Evolutionary conservation across 805 yeast species (phyloP).

Genomic region (Nakazawaea ambrosiae): DNA sequence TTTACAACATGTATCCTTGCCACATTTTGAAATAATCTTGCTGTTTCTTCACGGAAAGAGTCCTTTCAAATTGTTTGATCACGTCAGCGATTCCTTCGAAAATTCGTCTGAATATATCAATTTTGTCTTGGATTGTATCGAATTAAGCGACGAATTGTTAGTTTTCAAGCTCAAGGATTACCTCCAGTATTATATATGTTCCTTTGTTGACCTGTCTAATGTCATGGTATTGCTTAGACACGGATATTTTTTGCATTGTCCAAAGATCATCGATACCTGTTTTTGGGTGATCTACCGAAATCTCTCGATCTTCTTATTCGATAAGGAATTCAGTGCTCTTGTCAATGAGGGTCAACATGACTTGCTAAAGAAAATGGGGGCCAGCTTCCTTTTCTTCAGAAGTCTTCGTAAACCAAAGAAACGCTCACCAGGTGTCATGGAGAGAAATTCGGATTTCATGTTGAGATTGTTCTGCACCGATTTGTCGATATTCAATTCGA

Average conservation of each 20-base stretch:
- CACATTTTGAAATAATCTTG: conserved; percentile 42
- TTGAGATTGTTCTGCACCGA: conserved; percentile 28
- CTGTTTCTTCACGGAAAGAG: conserved; percentile 51
- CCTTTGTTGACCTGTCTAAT: conserved; percentile 51
- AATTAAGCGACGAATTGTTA: conserved; percentile 56
- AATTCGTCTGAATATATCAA: conserved; percentile 36
- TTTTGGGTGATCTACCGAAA: conserved; percentile 64
- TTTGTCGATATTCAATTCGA: conserved; percentile 29
- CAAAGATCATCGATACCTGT: conserved; percentile 51
- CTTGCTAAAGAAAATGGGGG: conserved; percentile 20
- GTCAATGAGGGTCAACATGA: conserved; percentile 18
- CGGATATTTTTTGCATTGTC: conserved; percentile 44
- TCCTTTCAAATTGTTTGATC: conserved; percentile 32
- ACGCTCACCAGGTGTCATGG: too few species aligned
- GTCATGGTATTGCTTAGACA: conserved; percentile 49
- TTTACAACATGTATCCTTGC: conserved; percentile 33
- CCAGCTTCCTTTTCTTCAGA: conserved; percentile 29
- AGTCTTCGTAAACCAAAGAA: conserved; percentile 12
- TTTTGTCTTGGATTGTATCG: conserved; percentile 49
- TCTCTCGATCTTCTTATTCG: conserved; percentile 53
- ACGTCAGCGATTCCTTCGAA: conserved; percentile 14
- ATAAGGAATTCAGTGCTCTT: conserved; percentile 27
- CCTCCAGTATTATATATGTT: conserved; percentile 54
- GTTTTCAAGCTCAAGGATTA: conserved; percentile 50
- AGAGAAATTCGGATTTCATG: conserved; percentile 19